phyloP scores from a whole-genome alignment of 495 filamentous ascomycete species.

The Aspergillus heteromorphus region DNA sequence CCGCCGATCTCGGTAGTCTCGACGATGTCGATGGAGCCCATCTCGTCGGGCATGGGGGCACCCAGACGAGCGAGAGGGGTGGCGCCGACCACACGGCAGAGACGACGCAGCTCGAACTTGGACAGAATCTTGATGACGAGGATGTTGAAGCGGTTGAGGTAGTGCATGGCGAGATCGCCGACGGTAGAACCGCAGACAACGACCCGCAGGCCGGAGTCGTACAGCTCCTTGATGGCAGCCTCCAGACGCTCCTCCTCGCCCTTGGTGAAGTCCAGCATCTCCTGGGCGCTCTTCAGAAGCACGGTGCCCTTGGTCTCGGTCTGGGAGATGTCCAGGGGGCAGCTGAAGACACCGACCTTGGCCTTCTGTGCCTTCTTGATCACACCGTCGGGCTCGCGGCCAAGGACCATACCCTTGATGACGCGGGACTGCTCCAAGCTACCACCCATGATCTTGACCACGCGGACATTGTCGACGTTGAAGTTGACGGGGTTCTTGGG shows the following conservation, averaged over 20 bases:
- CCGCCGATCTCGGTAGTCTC: slow-evolving; percentile 98
- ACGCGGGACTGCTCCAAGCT: slow-evolving; percentile 88
- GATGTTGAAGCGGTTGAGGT: slow-evolving; percentile 94
- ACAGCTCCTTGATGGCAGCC: slow-evolving; percentile 83
- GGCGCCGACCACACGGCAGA: slow-evolving; percentile 95
- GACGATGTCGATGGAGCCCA: slow-evolving; percentile 90
- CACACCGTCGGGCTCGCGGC: slow-evolving; percentile 81
- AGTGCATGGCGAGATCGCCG: slow-evolving; percentile 94
- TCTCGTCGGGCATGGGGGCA: slow-evolving; percentile 99
- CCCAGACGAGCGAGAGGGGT: slow-evolving; percentile 92
- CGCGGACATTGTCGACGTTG: slow-evolving; percentile 98
- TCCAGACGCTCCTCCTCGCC: slow-evolving; percentile 93
- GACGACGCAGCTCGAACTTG: slow-evolving; percentile 90
- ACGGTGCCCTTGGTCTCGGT: slow-evolving; percentile 99
- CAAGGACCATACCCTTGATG: slow-evolving; percentile 98
- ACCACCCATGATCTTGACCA: slow-evolving; percentile 99
- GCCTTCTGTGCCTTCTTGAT: slow-evolving; percentile 87
- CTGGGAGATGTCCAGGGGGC: slow-evolving; percentile 90
- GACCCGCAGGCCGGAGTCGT: slow-evolving; percentile 88
- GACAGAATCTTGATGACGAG: slow-evolving; percentile 95
- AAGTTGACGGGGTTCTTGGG: slow-evolving; percentile 98
- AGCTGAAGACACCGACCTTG: slow-evolving; percentile 95
- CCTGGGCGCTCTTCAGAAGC: slow-evolving; percentile 92
- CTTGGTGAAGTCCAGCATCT: slow-evolving; percentile 97
- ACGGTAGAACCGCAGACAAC: slow-evolving; percentile 86